Base-by-base conservation (phyloP, 2,329 filamentous ascomycete species). In the Colletotrichum sp. region DNA sequence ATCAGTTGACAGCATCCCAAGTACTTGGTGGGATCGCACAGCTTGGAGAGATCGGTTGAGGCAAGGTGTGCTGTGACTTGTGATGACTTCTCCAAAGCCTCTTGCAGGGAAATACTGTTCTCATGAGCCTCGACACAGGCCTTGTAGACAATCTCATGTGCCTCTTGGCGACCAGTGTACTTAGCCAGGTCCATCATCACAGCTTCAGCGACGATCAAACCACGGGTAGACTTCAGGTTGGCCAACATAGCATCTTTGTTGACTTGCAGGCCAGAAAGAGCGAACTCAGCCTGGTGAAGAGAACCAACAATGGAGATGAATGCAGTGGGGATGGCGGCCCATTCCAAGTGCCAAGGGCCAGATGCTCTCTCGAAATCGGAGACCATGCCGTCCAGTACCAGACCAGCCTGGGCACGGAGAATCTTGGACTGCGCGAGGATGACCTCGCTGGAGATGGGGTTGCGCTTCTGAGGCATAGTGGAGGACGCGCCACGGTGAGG, bases 131-230 rank as follows among this genome's bases (percentile, higher is more conserved):
- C 82, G 75, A 85, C 86, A 78, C 90, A 92, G 3, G 89, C 89
- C 75, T 87, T 86, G 65, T 91, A 91, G 3, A 91, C 89, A 48
- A 90, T 83, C 77, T 91, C 89, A 79, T 91, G 90, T 3, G 89
- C 89, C 22, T 86, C 83, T 74, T 89, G 88, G 16, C 90, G 83
- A 10, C 90, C 89, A 55, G 89, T 82, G 80, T 87, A 82, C 18
- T 86, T 84, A n/a, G 89, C 90, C 66, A 91, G 83, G 2, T 85
- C 87, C 90, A 91, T 91, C 89, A 91, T 91, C n/a, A 91, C 88
- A 3, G 90, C 89, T 81, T 91, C 90, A 1, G 86, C 89, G 15
- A 91, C 89, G 77, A 91, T 91, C 25, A 91, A 80, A 0, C 89
- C 89, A 56, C 83, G 83, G 0, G 89, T 90, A 1, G 87, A 89